A percentile compares a stretch with the other conserved stretches of the same genome.
Conservation (phyloP, 176 grass and related monocot species). For the Metroxylon sagu region DNA sequence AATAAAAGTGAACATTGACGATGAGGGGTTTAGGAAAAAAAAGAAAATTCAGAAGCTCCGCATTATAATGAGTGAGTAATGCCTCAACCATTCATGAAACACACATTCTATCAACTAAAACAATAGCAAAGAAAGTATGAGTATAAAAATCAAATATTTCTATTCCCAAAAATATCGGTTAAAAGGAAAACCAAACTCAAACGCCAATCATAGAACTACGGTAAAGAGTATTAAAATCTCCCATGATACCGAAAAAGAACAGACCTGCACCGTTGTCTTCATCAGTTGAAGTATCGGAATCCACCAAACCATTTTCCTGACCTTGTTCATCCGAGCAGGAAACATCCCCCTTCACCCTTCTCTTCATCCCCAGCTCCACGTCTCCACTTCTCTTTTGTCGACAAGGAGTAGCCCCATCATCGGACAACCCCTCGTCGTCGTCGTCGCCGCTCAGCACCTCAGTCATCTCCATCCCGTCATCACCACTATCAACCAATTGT, state of each 20-base stretch:
- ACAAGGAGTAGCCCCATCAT: background rate
- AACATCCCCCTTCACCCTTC: background rate
- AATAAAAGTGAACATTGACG: no score
- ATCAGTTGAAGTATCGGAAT: constrained; percentile 16
- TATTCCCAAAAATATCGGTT: no score
- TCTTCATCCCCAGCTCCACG: no score
- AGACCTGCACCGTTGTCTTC: background rate
- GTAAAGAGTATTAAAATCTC: background rate
- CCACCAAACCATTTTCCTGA: background rate
- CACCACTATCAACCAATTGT: background rate
- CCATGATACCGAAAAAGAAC: constrained; percentile 9
- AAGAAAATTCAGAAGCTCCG: no score
- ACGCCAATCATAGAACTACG: background rate
- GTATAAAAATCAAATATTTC: no score
- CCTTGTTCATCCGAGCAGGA: no score
- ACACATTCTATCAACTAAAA: no score
- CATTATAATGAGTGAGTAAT: no score
- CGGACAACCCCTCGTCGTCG: background rate
- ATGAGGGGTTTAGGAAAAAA: no score
- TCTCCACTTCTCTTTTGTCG: background rate
- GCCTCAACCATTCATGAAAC: no score
- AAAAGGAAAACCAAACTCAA: background rate
- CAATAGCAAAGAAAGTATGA: no score
- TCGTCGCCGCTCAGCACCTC: constrained; percentile 13
- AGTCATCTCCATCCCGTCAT: constrained; percentile 14